A percentile compares a stretch with the other conserved stretches of the same genome.
phyloP scores from a whole-genome alignment of 2,329 filamentous ascomycete genomes.

The Exserohilum rostratum region DNA sequence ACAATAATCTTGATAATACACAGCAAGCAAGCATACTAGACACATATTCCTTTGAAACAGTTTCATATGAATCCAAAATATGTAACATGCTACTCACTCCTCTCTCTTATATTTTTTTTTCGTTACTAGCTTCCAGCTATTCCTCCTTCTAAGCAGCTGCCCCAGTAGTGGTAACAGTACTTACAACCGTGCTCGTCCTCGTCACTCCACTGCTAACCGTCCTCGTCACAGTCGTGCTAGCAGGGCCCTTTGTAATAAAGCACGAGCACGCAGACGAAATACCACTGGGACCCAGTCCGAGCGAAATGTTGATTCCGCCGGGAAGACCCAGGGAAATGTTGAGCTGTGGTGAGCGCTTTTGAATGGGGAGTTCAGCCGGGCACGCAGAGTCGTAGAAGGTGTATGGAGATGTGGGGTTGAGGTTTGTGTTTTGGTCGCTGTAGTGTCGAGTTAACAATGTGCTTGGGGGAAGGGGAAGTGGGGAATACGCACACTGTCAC shows the following conservation, averaged over 20 bases:
- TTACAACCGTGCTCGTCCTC: slow-evolving; percentile 10
- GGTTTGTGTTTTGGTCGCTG: slow-evolving; percentile 40
- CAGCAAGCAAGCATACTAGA: too few species aligned
- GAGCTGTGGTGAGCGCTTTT: slow-evolving; percentile 32
- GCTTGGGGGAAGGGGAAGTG: not conserved
- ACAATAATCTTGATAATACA: too few species aligned
- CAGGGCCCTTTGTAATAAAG: slow-evolving; percentile 36
- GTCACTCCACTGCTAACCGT: slow-evolving; percentile 27
- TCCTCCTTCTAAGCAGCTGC: not conserved
- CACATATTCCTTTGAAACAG: too few species aligned
- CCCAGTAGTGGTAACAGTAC: slow-evolving; percentile 10
- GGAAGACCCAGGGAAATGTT: slow-evolving; percentile 11
- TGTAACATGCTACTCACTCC: too few species aligned
- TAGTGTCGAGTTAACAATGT: not conserved
- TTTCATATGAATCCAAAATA: too few species aligned
- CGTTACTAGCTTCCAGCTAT: too few species aligned
- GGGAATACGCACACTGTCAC: slow-evolving; percentile 33
- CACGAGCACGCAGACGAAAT: slow-evolving; percentile 41
- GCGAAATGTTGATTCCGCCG: slow-evolving; percentile 31
- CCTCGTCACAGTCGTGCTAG: slow-evolving; percentile 32
- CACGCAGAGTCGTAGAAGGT: slow-evolving; percentile 41
- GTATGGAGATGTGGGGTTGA: slow-evolving; percentile 43
- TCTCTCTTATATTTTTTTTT: too few species aligned
- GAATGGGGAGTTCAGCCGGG: slow-evolving; percentile 37
- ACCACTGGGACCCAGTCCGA: slow-evolving; percentile 25